Percentiles rank a stretch among this genome's conserved stretches.
Conservation (phyloP, 345 rosid species). For the Anastatica hierochuntica region DNA sequence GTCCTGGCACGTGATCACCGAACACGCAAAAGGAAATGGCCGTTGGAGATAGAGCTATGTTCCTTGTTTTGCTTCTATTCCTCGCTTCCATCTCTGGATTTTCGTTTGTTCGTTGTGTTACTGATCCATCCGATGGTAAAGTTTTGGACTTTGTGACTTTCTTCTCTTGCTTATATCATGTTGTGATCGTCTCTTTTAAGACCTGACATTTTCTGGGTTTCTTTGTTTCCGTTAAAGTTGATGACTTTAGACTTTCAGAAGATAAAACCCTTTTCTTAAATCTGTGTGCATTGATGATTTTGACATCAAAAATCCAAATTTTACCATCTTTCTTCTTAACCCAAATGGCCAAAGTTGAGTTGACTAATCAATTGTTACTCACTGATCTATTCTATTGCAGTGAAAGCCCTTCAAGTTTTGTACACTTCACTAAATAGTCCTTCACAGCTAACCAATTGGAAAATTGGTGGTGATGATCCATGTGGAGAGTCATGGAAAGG, state of each 20-base stretch:
- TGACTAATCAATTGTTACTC: too few relatives aligned
- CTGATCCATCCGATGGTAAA: conserved; percentile 48
- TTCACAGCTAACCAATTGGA: conserved; percentile 88
- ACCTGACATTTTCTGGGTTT: conserved; percentile 9
- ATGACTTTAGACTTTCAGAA: conserved; percentile 18
- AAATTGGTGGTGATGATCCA: conserved; percentile 74
- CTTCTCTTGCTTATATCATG: conserved; percentile 2
- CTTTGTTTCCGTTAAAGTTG: background rate
- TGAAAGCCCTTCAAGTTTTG: conserved; percentile 71
- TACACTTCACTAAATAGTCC: conserved; percentile 74
- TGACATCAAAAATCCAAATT: too few relatives aligned
- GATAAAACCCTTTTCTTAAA: too few relatives aligned
- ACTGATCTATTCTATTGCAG: conserved; percentile 40
- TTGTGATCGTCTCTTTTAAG: conserved; percentile 1
- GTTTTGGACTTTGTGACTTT: background rate
- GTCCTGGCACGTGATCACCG: too few relatives aligned
- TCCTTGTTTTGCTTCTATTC: conserved; percentile 11
- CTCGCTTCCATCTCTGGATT: conserved; percentile 21
- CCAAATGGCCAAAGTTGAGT: too few relatives aligned
- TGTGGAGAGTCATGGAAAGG: conserved; percentile 97
- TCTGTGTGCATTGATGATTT: too few relatives aligned
- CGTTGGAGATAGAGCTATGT: conserved; percentile 2
- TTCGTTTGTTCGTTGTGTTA: conserved; percentile 29
- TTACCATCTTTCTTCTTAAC: too few relatives aligned
- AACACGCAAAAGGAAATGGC: conserved; percentile 34